A percentile compares a stretch with the other conserved stretches of the same genome.
Evolutionary conservation across 148 eudicot genomes (phyloP).

Genomic region (Linanthus parryae): DNA sequence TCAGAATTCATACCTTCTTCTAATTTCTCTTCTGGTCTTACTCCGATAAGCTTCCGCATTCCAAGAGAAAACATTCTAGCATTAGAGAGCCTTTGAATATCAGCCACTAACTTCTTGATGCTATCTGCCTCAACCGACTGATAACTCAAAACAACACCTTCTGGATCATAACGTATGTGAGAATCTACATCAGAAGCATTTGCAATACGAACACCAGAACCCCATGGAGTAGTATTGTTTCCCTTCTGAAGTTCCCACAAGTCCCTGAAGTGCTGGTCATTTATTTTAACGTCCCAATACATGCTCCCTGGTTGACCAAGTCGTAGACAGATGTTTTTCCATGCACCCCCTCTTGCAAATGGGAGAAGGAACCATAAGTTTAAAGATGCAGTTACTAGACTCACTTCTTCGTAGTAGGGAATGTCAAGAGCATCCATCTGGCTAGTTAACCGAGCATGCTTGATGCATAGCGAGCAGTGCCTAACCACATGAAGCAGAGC

Average conservation of each 20-base stretch:
- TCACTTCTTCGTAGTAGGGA: conserved; percentile 84
- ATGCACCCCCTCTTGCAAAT: conserved; percentile 62
- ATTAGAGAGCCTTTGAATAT: conserved; percentile 81
- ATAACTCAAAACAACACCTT: conserved; percentile 86
- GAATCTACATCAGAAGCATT: conserved; percentile 90
- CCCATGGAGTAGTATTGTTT: conserved; percentile 71
- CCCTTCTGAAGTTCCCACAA: conserved; percentile 98
- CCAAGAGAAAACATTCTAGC: conserved; percentile 91
- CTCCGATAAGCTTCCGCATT: conserved; percentile 85
- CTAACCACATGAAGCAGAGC: conserved; percentile 87
- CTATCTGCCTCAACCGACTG: conserved; percentile 87
- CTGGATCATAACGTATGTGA: conserved; percentile 86
- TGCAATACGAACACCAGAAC: conserved; percentile 85
- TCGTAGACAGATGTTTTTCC: conserved; percentile 85
- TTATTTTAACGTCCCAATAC: conserved; percentile 97
- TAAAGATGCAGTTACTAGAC: conserved; percentile 57
- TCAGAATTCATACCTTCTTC: conserved; percentile 55
- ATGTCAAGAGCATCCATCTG: conserved; percentile 93
- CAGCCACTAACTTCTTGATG: conserved; percentile 85
- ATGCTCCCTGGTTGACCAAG: conserved; percentile 90
- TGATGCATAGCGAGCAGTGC: conserved; percentile 92
- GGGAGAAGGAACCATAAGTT: conserved; percentile 90
- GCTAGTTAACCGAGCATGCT: conserved; percentile 89
- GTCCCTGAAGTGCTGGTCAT: conserved; percentile 85
- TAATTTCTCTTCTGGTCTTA: conserved; percentile 52